These are phyloP conservation scores for Purshia tridentata DNA, from an alignment of 306 rosid genomes.

Conservation along the genomic window DNA sequence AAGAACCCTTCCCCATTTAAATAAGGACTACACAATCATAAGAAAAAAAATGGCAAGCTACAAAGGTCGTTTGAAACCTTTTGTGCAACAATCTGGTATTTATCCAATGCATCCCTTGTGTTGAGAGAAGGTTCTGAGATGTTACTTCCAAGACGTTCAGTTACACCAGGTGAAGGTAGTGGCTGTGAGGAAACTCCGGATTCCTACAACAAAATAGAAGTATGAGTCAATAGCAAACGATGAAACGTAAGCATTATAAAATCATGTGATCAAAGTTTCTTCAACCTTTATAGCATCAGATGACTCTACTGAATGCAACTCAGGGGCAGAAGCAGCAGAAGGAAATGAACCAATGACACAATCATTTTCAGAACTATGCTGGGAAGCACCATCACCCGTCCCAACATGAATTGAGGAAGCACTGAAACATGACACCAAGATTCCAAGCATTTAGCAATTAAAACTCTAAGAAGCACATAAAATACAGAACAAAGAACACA, in stretches of 20 bases:
- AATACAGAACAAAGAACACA: not conserved
- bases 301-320: slow-evolving; percentile 60
- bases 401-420: slow-evolving; percentile 58
- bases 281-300: slow-evolving; percentile 63
- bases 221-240: slow-evolving; percentile 29
- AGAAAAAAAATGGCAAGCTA: slow-evolving; percentile 15
- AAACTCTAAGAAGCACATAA: not conserved
- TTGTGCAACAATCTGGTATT: slow-evolving; percentile 80
- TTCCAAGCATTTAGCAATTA: slow-evolving; percentile 24
- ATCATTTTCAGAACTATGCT: slow-evolving; percentile 71
- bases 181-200: slow-evolving; percentile 74
- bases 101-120: slow-evolving; percentile 92
- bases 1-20: not conserved
- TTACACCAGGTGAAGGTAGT: slow-evolving; percentile 51
- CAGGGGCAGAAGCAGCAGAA: slow-evolving; percentile 65
- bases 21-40: not conserved
- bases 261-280: not conserved
- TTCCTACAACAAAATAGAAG: slow-evolving; percentile 53
- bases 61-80: slow-evolving; percentile 51
- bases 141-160: slow-evolving; percentile 74
- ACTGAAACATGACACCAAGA: slow-evolving; percentile 43
- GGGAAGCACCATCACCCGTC: slow-evolving; percentile 60
- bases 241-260: slow-evolving; percentile 5
- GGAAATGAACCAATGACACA: slow-evolving; percentile 67
- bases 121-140: slow-evolving; percentile 74